phyloP scores from a whole-genome alignment of 106 monocot species.

The Hemerocallis citrina region DNA sequence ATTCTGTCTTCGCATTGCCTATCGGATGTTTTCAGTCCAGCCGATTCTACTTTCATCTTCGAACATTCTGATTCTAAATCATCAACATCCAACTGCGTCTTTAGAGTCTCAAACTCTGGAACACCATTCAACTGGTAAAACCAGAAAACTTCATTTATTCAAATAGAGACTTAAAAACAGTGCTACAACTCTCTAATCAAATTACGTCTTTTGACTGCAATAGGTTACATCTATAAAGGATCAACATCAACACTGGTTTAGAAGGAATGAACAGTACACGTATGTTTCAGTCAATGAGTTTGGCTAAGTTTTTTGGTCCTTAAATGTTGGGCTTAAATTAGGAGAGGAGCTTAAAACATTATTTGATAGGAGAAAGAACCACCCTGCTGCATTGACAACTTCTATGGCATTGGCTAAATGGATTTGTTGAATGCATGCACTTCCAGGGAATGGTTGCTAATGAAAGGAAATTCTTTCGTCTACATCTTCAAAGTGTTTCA shows the following conservation, averaged over 20 bases:
- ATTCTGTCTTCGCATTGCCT: slow-evolving; percentile 12
- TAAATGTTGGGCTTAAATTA: slow-evolving; percentile 18
- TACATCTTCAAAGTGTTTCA: slow-evolving; percentile 24
- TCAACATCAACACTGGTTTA: slow-evolving; percentile 37
- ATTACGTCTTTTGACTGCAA: no score
- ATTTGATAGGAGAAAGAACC: slow-evolving; percentile 26
- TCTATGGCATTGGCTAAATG: slow-evolving; percentile 23
- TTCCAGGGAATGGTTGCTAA: slow-evolving; percentile 28
- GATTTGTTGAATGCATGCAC: slow-evolving; percentile 30
- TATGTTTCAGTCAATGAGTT: slow-evolving; percentile 41
- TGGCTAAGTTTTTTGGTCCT: slow-evolving; percentile 12
- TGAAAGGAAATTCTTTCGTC: slow-evolving; percentile 31
- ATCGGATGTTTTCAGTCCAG: slow-evolving; percentile 1
- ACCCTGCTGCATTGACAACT: slow-evolving; percentile 18
- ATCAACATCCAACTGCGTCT: neutral
- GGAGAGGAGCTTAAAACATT: slow-evolving; percentile 14
- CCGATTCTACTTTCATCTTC: slow-evolving; percentile 12
- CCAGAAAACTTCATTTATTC: no score
- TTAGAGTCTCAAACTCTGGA: slow-evolving; percentile 21
- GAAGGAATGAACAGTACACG: slow-evolving; percentile 18
- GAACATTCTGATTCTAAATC: slow-evolving; percentile 4
- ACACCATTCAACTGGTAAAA: slow-evolving; percentile 18
- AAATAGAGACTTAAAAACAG: no score
- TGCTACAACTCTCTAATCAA: no score
- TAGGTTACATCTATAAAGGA: slow-evolving; percentile 39